A percentile compares a stretch with the other conserved stretches of the same genome.
Evolutionary conservation across 345 rosid species (phyloP).

Genomic region (Iberis pinnata): DNA sequence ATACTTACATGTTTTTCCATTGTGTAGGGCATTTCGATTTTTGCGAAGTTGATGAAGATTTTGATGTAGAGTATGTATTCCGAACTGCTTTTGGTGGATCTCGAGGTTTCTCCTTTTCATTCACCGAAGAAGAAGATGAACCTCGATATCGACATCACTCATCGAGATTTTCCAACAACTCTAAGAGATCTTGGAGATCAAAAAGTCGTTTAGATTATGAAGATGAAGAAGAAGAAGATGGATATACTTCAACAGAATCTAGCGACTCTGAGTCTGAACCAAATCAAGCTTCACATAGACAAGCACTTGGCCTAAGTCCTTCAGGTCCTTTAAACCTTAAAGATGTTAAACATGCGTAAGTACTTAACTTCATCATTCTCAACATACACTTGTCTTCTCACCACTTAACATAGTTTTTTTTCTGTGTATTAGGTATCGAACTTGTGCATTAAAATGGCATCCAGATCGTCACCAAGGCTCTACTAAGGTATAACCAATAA

Average conservation of each 20-base stretch:
- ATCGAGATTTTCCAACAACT: conserved; percentile 32
- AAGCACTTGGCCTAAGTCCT: conserved; percentile 65
- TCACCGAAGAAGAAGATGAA: conserved; percentile 43
- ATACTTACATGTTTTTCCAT: not conserved
- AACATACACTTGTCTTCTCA: conserved; percentile 5
- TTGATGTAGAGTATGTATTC: conserved; percentile 49
- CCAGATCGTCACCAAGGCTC: conserved; percentile 96
- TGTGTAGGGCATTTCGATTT: conserved; percentile 55
- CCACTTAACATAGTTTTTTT: not conserved
- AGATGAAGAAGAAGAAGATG: conserved; percentile 53
- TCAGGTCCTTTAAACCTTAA: conserved; percentile 70
- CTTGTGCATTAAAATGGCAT: conserved; percentile 90
- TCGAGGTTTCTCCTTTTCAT: conserved; percentile 48
- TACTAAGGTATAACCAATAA: conserved; percentile 54
- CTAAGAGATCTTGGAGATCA: conserved; percentile 37
- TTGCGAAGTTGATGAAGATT: conserved; percentile 51
- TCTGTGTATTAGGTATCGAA: conserved; percentile 50
- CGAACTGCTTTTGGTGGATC: conserved; percentile 58
- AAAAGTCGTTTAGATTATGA: conserved; percentile 37
- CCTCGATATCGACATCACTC: conserved; percentile 41
- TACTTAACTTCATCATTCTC: conserved; percentile 16
- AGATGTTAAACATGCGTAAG: conserved; percentile 85
- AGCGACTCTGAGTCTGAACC: conserved; percentile 35
- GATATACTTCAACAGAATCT: conserved; percentile 47
- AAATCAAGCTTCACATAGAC: conserved; percentile 54